These are phyloP conservation scores for Seminavis robusta DNA, from an alignment of 108 stramenopile species.

Conservation along the genomic window DNA sequence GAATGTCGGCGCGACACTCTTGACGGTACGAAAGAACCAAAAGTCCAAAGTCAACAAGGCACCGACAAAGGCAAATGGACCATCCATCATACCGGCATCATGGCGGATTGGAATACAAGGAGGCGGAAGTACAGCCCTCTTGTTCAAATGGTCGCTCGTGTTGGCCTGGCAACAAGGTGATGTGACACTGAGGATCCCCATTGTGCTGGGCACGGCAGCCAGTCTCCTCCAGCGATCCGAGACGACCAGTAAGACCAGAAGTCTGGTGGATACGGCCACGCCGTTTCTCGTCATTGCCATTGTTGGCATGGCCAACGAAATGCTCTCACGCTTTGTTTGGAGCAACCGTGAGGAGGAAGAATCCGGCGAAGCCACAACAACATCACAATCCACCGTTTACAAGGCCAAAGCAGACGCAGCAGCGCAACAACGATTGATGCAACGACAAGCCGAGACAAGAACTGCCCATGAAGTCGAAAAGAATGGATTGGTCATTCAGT, in stretches of 20 bases:
- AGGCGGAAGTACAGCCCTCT: no score
- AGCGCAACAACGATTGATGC: constrained; percentile 52
- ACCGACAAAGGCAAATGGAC: no score
- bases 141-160: no score
- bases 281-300: no score
- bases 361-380: neutral
- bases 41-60: no score
- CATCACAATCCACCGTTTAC: neutral
- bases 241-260: neutral
- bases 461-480: constrained; percentile 36
- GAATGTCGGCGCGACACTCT: no score
- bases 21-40: no score
- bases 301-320: neutral
- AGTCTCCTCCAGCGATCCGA: neutral
- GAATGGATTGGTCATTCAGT: constrained; percentile 64
- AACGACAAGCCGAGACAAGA: constrained; percentile 42
- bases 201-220: neutral
- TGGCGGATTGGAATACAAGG: no score
- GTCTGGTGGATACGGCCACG: no score
- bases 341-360: neutral
- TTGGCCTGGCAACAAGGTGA: constrained; percentile 9
- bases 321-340: neutral
- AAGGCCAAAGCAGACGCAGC: constrained; percentile 45
- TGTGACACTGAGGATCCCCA: constrained; percentile 11
- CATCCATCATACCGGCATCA: no score